Percentiles rank a stretch among this genome's conserved stretches.
phyloP scores from a whole-genome alignment of 2,329 filamentous ascomycete species.

The Fusarium citri region DNA sequence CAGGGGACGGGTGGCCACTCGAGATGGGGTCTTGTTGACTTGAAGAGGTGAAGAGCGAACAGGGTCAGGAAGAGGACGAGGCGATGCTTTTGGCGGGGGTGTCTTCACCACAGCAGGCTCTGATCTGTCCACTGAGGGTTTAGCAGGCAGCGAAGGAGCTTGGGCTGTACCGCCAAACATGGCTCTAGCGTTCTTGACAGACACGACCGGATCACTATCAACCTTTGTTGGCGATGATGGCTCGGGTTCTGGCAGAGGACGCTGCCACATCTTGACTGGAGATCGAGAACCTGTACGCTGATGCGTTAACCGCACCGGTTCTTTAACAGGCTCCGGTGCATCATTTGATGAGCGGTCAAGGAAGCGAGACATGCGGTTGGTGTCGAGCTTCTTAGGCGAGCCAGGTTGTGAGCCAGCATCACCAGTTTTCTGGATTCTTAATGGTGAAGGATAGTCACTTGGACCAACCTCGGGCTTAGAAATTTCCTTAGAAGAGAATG shows the following conservation, averaged over 20 bases:
- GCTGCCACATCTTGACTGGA: slow-evolving; percentile 53
- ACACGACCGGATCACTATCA: slow-evolving; percentile 52
- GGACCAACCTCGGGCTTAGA: slow-evolving; percentile 41
- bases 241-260: slow-evolving; percentile 46
- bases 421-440: slow-evolving; percentile 47
- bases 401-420: slow-evolving; percentile 57
- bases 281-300: slow-evolving; percentile 53
- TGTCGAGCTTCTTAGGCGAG: slow-evolving; percentile 69
- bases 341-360: slow-evolving; percentile 56
- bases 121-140: slow-evolving; percentile 40
- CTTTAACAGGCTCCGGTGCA: slow-evolving; percentile 43
- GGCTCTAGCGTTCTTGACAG: slow-evolving; percentile 51
- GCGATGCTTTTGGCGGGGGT: slow-evolving; percentile 29
- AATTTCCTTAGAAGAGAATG: slow-evolving; percentile 39
- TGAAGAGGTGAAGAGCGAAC: slow-evolving; percentile 37
- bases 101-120: slow-evolving; percentile 35
- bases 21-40: slow-evolving; percentile 41
- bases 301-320: slow-evolving; percentile 46
- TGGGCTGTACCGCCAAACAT: slow-evolving; percentile 48
- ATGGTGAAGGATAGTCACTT: slow-evolving; percentile 44
- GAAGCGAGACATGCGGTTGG: slow-evolving; percentile 70
- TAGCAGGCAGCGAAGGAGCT: slow-evolving; percentile 39
- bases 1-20: slow-evolving; percentile 32
- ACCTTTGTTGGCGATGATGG: slow-evolving; percentile 50
- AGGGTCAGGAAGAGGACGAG: slow-evolving; percentile 35